Evolutionary conservation across 192 early-diverging fungal species (phyloP), one percentile per base, ranked within the genome.

Genomic region (Phycomyces blakesleeanus): DNA sequence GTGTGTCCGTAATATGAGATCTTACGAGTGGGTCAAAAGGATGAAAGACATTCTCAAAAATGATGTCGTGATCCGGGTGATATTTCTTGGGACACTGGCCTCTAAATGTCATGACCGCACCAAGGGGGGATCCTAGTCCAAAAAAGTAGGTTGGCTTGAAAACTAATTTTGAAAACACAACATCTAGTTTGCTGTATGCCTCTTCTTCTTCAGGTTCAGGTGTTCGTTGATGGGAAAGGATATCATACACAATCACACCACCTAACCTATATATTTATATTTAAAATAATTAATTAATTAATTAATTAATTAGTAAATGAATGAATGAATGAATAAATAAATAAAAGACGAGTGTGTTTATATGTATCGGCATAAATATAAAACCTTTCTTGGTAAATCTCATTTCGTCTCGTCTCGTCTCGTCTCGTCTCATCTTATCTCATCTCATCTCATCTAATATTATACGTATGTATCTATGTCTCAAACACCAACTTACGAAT

Each of bases 31-130:
- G 89, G 51, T 90, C 89, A 59, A 86, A 89, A 1, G 87, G 87
- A 51, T 90, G 89, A 62, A 87, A 90, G 39, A 90, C 75, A 57
- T 90, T 90, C 76, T 87, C 83, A 63, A 80, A 84, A 14, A 78
- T 71, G 49, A 84, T 81, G 34, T 72, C 61, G 25, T 74, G 70
- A 47, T 75, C 74, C 14, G 85, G 85, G 27, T 80, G 64, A 53
- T 83, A 87, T 14, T 77, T 60, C 12, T 44, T 56, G 37, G 85
- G 81, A 10, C 63, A 63, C 16, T 84, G 77, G 50, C 87, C 82
- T 3, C 88, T 76, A 64, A 87, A 85, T 25, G 87, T 85, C 52
- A 87, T 25, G 0, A 84, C 77, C 2, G 83, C 88, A 55, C 88
- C 72, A 16, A 83, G 62, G 6, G 81, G 81, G 3, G 78, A 79